These are phyloP conservation scores for Ambrosia hybrid DNA, from an alignment of 140 eudicot species.

Conservation along the genomic window DNA sequence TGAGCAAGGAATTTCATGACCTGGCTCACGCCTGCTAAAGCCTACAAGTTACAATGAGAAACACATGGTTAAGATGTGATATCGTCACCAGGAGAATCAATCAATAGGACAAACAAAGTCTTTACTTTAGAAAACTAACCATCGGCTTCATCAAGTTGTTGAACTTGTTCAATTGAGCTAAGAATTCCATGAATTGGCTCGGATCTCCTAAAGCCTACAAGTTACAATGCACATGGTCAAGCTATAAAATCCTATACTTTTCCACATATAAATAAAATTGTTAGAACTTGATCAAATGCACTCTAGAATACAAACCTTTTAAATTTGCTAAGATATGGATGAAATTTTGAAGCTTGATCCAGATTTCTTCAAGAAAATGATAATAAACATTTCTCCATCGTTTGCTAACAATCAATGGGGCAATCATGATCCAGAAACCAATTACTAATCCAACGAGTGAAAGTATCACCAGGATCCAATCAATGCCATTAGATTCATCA, in stretches of 20 bases:
- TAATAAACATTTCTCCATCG: constrained; percentile 24
- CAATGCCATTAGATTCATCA: constrained; percentile 2
- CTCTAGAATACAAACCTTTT: too few relatives aligned
- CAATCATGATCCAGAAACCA: constrained; percentile 25
- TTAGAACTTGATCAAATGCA: too few relatives aligned
- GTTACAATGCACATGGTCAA: not conserved
- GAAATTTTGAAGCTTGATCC: constrained; percentile 23
- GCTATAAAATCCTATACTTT: not conserved
- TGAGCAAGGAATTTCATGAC: too few relatives aligned
- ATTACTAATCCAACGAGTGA: constrained; percentile 5
- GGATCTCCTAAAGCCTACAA: constrained; percentile 20
- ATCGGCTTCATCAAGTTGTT: constrained; percentile 5
- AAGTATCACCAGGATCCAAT: constrained; percentile 25
- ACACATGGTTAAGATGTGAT: not conserved
- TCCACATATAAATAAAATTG: not conserved
- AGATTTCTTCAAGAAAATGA: constrained; percentile 24
- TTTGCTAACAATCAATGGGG: constrained; percentile 22
- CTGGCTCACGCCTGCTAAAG: not conserved
- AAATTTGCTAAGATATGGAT: not conserved
- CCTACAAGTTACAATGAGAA: constrained; percentile 20
- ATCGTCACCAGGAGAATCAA: not conserved
- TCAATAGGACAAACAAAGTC: not conserved
- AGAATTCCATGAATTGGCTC: constrained; percentile 6
- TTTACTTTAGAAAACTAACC: constrained; percentile 3
- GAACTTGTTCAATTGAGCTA: constrained; percentile 9